A percentile compares a stretch with the other conserved stretches of the same genome.
phyloP scores from a whole-genome alignment of 371 early-diverging fungal species.

The Funneliformis caledonium region DNA sequence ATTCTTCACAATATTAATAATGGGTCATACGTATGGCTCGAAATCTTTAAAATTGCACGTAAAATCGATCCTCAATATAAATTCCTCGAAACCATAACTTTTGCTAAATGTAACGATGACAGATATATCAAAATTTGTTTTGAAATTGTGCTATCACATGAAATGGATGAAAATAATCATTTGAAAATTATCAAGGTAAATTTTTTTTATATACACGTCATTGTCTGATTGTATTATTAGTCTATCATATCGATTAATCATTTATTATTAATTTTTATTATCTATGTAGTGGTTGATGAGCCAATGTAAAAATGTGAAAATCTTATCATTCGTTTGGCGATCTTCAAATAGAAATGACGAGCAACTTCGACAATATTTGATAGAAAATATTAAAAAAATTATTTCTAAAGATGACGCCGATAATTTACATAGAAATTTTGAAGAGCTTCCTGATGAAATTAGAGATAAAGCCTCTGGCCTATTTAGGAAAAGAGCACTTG shows the following conservation, averaged over 20 bases:
- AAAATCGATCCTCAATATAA: slow-evolving; percentile 17
- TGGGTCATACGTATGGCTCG: not conserved
- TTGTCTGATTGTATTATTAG: no score
- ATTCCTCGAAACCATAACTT: not conserved
- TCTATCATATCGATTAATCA: not conserved
- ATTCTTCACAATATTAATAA: not conserved
- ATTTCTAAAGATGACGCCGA: not conserved
- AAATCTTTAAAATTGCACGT: not conserved
- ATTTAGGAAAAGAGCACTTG: not conserved
- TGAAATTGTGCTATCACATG: no score
- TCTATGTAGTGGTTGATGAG: not conserved
- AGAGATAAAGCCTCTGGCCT: not conserved
- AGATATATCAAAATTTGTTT: not conserved
- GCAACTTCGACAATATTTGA: not conserved
- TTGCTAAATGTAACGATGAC: not conserved
- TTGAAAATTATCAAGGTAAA: slow-evolving; percentile 9
- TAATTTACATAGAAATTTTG: not conserved
- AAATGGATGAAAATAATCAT: not conserved
- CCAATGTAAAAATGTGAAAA: not conserved
- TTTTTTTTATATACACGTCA: not conserved
- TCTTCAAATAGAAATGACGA: not conserved
- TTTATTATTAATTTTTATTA: not conserved
- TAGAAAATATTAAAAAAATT: not conserved
- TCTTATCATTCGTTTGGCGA: not conserved
- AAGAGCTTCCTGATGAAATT: not conserved